Conservation (phyloP, 75 land plant species). For the Selaginella tamariscina region DNA sequence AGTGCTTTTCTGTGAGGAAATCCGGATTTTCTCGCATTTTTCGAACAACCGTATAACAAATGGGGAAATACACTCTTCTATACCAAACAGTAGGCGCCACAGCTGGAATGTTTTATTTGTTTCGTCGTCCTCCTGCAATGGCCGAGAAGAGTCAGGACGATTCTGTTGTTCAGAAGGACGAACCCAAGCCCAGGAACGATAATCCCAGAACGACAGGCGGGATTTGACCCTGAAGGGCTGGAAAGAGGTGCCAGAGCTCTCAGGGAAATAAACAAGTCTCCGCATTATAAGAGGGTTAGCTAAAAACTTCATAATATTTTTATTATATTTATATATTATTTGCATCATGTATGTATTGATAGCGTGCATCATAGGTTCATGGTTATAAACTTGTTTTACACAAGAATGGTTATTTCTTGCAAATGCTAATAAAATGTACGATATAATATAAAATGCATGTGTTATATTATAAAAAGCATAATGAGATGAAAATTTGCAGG, state of each 20-base stretch:
- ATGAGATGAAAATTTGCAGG: no score
- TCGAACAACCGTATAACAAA: no score
- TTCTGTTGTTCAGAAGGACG: slow-evolving; percentile 8
- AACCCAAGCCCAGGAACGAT: slow-evolving; percentile 43
- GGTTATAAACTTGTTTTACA: no score
- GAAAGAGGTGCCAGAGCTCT: slow-evolving; percentile 74
- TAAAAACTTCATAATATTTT: not conserved
- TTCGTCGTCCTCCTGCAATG: not conserved
- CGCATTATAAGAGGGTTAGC: slow-evolving; percentile 54
- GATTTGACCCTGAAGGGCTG: slow-evolving; percentile 86
- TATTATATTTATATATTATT: no score
- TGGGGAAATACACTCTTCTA: not conserved
- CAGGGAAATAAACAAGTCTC: slow-evolving; percentile 44
- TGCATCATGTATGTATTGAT: no score
- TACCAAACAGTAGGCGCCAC: not conserved
- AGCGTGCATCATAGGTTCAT: no score
- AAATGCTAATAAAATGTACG: no score
- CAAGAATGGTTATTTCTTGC: no score
- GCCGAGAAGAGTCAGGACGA: not conserved
- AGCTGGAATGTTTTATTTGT: not conserved
- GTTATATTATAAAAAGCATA: no score
- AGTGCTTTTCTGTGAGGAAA: no score
- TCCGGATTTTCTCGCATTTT: no score
- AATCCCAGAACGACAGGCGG: slow-evolving; percentile 76
- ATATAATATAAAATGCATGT: no score